Evolutionary conservation across 78 protist species (phyloP), one percentile per base, ranked within the genome.

Genomic region (Blattamonas nauphoetae): DNA sequence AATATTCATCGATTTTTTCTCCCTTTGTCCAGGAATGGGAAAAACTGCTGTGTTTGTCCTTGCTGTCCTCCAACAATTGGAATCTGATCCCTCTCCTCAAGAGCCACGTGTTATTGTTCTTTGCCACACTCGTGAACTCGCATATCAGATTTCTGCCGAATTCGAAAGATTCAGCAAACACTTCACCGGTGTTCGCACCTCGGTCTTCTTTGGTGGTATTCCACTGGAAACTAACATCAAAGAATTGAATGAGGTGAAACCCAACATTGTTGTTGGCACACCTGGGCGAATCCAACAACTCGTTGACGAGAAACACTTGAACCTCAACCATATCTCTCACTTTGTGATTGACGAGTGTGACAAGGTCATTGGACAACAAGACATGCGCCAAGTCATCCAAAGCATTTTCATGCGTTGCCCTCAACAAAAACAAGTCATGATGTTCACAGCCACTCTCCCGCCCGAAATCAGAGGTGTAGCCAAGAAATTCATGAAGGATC

Each of bases 321-420:
- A 89, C 41, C 88, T 96, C 42, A 32, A 35, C 84, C 34, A 90
- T 33, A 80, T 97, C 81, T 96, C 94, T 92, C 91, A 94, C 82
- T 98, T 98, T 86, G 92, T 98, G 21, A 79, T 98, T 42, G 99
- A 98, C 82, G 99, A 98, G 95, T 96, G 97, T 85, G 99, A 98
- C 87, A 42, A 89, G 55, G 44, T 97, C 86, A 91, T 98, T 34
- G 96, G 93, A 45, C 35, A 88, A 6, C 38, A 78, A 4, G 94
- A 93, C 89, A 98, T 98, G 99, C 94, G 99, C 44, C 45, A 81
- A 35, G 96, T 96, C 35, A 97, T 98, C 44, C 99, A 97, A 90
- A 90, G 88, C 55, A 95, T 97, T 89, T 97, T 95, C 93, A 3
- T 3, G 44, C 2, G 4, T 1, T 44, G 80, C 3, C 90, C 90